Evolutionary conservation across 306 rosid species (phyloP), one percentile per base, ranked within the genome.

Genomic region (Lathyrus aphaca): DNA sequence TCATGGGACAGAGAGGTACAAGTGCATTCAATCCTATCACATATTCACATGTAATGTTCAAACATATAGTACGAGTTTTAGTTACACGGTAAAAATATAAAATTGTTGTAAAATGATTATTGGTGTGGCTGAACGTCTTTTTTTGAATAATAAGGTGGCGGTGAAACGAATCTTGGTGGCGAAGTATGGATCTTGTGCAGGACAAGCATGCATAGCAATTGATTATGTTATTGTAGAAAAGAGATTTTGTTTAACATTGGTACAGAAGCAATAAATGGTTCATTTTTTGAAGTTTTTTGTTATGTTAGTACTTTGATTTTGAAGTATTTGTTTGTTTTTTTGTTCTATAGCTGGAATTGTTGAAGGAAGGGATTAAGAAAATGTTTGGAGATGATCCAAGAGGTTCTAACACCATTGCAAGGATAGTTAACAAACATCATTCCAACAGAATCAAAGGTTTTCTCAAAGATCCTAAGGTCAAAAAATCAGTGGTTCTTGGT

Each of bases 131-230:
- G 13, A 42, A 42, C 1, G n/a, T 42, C 13, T 42, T 11, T 10
- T 40, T 40, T 10, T 10, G 74, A 73, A 77, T 38, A 25, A 75
- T 49, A 48, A 88, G 96, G 80, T 55, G 60, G 78, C 96, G 25
- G 87, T 69, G 30, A 82, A 86, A 60, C 49, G 91, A 67, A 65
- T 90, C 29, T 42, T 83, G 23, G 76, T 80, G 21, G 90, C 87
- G 17, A 90, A 90, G 77, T 90, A 21, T 60, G 96, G 92, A 21
- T 9, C 85, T 16, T 90, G 96, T 74, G 95, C 86, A 7, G 96
- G 96, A 55, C 96, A 90, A 78, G 96, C 90, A 59, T 88, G 96
- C 86, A 74, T 90, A 55, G 77, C 87, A 51, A 75, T 90, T 6
- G 96, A 90, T 64, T 88, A 90, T 68, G 5, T 90, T 4, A 84